Conservation (phyloP, 805 yeast genomes). For the Zygoascus flipseniorum region DNA sequence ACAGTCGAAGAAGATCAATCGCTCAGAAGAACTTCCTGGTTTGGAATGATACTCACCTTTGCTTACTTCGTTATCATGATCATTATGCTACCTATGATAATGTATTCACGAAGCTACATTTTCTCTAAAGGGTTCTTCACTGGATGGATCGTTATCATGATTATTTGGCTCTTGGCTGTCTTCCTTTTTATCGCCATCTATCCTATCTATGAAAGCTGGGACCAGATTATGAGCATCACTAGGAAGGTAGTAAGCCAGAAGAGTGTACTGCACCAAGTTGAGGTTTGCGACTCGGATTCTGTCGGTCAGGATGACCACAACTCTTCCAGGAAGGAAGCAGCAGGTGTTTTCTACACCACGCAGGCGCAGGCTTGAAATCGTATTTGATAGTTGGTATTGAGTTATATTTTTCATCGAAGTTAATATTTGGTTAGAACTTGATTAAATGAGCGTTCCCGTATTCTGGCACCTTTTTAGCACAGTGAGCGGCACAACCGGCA, state of each 20-base stretch:
- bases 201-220: slow-evolving; percentile 70
- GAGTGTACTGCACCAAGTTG: neutral
- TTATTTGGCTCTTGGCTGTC: slow-evolving; percentile 63
- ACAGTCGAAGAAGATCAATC: slow-evolving; percentile 40
- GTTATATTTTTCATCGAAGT: too few species aligned
- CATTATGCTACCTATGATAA: slow-evolving; percentile 86
- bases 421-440: too few species aligned
- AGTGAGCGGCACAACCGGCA: too few species aligned
- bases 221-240: slow-evolving; percentile 9
- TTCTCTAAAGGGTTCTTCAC: slow-evolving; percentile 71
- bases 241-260: neutral
- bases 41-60: slow-evolving; percentile 45
- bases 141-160: slow-evolving; percentile 77
- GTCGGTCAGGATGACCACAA: neutral
- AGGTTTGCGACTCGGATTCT: neutral
- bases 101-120: slow-evolving; percentile 73
- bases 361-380: too few species aligned
- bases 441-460: too few species aligned
- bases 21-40: slow-evolving; percentile 47
- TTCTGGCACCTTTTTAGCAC: too few species aligned
- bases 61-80: slow-evolving; percentile 54
- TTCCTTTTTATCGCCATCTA: slow-evolving; percentile 49
- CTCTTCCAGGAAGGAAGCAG: neutral
- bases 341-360: too few species aligned
- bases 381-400: too few species aligned